Conservation (phyloP, 345 rosid genomes). For the Lumnitzera racemosa region DNA sequence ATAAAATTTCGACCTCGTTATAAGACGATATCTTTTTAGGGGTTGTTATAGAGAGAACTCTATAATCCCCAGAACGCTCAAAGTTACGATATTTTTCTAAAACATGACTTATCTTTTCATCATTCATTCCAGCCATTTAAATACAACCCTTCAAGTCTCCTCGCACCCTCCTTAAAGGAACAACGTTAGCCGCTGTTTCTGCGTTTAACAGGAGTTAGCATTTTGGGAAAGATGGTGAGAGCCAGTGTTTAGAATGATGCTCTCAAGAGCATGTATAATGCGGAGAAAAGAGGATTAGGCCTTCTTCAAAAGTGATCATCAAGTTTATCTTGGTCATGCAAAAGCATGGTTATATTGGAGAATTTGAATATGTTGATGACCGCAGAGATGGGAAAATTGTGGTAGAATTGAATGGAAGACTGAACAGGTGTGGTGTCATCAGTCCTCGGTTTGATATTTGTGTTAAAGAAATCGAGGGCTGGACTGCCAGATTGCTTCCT, state of each 20-base stretch:
- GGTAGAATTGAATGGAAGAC: conserved; percentile 66
- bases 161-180: no score
- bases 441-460: conserved; percentile 88
- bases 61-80: no score
- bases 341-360: conserved; percentile 79
- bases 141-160: no score
- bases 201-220: conserved; percentile 15
- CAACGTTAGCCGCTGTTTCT: no score
- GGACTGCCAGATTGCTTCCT: conserved; percentile 85
- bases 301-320: conserved; percentile 75
- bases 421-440: conserved; percentile 80
- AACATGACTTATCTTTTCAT: no score
- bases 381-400: conserved; percentile 80
- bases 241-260: conserved; percentile 80
- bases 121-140: no score
- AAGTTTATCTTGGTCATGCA: conserved; percentile 82
- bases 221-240: conserved; percentile 50
- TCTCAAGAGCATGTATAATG: conserved; percentile 76
- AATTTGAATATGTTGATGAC: conserved; percentile 78
- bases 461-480: conserved; percentile 72
- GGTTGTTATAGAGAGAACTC: no score
- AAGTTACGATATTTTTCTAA: no score
- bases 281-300: conserved; percentile 86
- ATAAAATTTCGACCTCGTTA: no score
- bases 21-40: no score